These are phyloP conservation scores for Trifolium pratense DNA, from an alignment of 306 rosid genomes.

Conservation along the genomic window DNA sequence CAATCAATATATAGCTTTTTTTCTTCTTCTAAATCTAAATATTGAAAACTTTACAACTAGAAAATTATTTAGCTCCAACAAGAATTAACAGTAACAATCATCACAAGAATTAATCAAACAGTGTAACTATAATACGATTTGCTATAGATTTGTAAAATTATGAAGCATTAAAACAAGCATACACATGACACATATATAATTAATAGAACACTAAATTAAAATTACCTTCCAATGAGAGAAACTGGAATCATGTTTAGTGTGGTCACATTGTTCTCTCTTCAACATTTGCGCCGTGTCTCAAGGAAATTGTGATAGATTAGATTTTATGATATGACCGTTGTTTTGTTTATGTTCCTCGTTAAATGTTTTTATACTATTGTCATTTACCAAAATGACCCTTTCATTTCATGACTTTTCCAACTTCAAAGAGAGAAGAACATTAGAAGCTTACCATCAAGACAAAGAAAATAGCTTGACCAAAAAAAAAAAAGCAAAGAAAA, in stretches of 20 bases:
- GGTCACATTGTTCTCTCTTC: conserved; percentile 71
- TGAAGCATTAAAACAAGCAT: neutral
- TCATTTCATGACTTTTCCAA: neutral
- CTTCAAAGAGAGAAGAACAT: no score
- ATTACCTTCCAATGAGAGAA: conserved; percentile 79
- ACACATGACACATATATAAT: neutral
- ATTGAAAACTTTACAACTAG: neutral
- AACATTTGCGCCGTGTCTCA: conserved; percentile 23
- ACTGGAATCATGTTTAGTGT: conserved; percentile 67
- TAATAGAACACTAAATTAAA: conserved; percentile 3
- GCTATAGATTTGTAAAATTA: neutral
- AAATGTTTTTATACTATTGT: neutral
- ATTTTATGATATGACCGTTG: conserved; percentile 28
- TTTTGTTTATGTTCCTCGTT: neutral
- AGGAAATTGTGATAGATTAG: neutral
- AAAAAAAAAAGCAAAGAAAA: no score
- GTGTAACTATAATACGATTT: neutral
- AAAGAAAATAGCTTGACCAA: no score
- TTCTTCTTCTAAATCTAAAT: neutral
- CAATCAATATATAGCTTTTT: neutral
- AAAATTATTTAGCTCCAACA: neutral
- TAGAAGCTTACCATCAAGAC: no score
- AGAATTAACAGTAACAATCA: conserved; percentile 1
- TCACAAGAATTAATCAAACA: neutral
- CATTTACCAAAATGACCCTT: conserved; percentile 16